A percentile compares a stretch with the other conserved stretches of the same genome.
Evolutionary conservation across 2,329 filamentous ascomycete species (phyloP).

Genomic region (Diaporthe sp.): DNA sequence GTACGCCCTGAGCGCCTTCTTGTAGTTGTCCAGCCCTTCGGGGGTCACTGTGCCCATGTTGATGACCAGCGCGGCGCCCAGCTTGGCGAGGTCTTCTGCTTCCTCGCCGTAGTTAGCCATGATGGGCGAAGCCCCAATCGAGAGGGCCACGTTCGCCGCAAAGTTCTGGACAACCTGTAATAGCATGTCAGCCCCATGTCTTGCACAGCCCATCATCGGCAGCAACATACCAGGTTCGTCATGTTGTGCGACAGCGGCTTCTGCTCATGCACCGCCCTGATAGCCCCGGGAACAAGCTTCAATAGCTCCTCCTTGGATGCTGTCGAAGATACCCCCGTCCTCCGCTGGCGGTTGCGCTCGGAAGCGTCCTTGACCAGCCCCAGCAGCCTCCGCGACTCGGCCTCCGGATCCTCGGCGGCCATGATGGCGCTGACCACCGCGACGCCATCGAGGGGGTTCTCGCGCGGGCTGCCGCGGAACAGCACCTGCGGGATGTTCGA

Average conservation of each 20-base stretch:
- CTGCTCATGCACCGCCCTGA: conserved; percentile 70
- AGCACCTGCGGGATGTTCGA: conserved; percentile 81
- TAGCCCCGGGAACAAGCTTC: conserved; percentile 54
- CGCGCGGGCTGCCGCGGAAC: conserved; percentile 70
- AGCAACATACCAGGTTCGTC: conserved; percentile 80
- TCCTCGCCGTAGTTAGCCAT: conserved; percentile 93
- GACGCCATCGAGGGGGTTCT: conserved; percentile 80
- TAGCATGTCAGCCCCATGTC: not conserved
- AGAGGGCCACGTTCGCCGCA: conserved; percentile 89
- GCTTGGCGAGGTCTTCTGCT: conserved; percentile 80
- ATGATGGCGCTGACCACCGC: conserved; percentile 93
- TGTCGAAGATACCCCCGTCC: not conserved
- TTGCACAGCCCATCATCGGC: not conserved
- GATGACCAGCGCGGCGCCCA: conserved; percentile 84
- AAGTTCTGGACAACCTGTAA: conserved; percentile 86
- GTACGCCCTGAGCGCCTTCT: conserved; percentile 82
- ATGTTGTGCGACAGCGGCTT: conserved; percentile 93
- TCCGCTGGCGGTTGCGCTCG: conserved; percentile 44
- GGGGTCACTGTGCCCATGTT: conserved; percentile 95
- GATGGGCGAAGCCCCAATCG: conserved; percentile 89
- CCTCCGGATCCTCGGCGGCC: conserved; percentile 75
- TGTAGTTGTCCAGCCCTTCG: conserved; percentile 78
- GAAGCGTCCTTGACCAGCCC: conserved; percentile 63
- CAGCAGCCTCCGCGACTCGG: conserved; percentile 71
- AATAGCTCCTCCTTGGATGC: conserved; percentile 43